Evolutionary conservation across 2,329 filamentous ascomycete species (phyloP).

Genomic region (Fusarium sterilihyphosum): DNA sequence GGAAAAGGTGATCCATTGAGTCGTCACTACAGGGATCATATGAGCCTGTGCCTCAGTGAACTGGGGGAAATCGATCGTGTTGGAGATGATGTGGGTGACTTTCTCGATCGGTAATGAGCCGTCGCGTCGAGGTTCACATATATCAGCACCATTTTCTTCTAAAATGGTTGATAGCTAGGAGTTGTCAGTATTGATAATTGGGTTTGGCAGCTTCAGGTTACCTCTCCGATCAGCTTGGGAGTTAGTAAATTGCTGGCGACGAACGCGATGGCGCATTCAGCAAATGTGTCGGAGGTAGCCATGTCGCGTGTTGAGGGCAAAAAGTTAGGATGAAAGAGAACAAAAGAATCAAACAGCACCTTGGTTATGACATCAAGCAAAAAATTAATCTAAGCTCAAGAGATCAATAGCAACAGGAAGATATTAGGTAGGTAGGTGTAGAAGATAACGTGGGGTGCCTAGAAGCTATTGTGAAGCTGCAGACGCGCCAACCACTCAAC

Average conservation of each 20-base stretch:
- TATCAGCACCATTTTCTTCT: slow-evolving; percentile 60
- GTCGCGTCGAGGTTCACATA: slow-evolving; percentile 59
- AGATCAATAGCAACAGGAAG: neutral
- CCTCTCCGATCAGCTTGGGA: slow-evolving; percentile 54
- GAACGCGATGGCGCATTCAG: slow-evolving; percentile 57
- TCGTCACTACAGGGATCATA: slow-evolving; percentile 86
- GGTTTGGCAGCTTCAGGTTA: slow-evolving; percentile 30
- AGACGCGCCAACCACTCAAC: slow-evolving; percentile 42
- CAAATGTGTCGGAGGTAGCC: slow-evolving; percentile 49
- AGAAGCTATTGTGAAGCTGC: slow-evolving; percentile 16
- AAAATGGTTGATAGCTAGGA: slow-evolving; percentile 56
- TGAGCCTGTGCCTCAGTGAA: slow-evolving; percentile 78
- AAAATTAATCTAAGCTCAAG: neutral
- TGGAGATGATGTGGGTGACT: slow-evolving; percentile 69
- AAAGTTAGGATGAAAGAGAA: neutral
- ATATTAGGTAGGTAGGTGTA: neutral
- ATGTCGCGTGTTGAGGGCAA: slow-evolving; percentile 38
- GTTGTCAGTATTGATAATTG: neutral
- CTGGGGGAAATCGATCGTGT: slow-evolving; percentile 90
- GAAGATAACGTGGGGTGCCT: slow-evolving; percentile 26
- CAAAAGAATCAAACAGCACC: neutral
- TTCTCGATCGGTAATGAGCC: slow-evolving; percentile 59
- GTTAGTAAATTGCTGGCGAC: slow-evolving; percentile 55
- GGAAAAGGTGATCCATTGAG: slow-evolving; percentile 80
- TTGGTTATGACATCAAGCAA: slow-evolving; percentile 25